phyloP scores from a whole-genome alignment of 2,329 filamentous ascomycete genomes.

The Thermothelomyces thermophilus region DNA sequence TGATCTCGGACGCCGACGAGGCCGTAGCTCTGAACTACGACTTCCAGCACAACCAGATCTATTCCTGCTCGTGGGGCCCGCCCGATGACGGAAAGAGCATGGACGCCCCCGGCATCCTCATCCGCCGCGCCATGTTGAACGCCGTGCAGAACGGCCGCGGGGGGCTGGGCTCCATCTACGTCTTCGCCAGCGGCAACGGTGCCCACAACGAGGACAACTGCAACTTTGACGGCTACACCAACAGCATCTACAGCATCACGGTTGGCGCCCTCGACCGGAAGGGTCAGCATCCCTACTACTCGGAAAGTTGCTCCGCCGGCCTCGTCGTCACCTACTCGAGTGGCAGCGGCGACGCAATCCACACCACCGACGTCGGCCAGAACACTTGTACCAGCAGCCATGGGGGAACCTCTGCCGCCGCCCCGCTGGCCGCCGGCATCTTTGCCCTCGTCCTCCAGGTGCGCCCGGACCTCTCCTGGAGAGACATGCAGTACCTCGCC shows the following conservation, averaged over 20 bases:
- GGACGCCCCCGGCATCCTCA: constrained; percentile 86
- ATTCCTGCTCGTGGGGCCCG: constrained; percentile 98
- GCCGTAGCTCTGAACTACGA: constrained; percentile 88
- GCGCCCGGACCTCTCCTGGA: constrained; percentile 83
- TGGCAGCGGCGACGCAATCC: constrained; percentile 80
- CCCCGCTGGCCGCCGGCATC: constrained; percentile 85
- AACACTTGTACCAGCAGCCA: constrained; percentile 76
- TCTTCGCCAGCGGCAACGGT: constrained; percentile 95
- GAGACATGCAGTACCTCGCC: constrained; percentile 88
- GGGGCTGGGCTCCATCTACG: constrained; percentile 83
- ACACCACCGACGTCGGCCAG: constrained; percentile 88
- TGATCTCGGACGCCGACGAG: constrained; percentile 89
- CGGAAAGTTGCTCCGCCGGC: constrained; percentile 91
- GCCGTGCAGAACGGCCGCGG: constrained; percentile 81
- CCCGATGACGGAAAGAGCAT: constrained; percentile 89
- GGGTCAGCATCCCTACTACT: constrained; percentile 90
- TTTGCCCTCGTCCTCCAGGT: constrained; percentile 81
- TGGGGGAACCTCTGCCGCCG: constrained; percentile 91
- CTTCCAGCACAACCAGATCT: constrained; percentile 88
- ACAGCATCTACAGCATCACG: constrained; percentile 98
- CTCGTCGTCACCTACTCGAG: constrained; percentile 96
- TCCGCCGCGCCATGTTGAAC: constrained; percentile 84
- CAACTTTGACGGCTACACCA: constrained; percentile 99
- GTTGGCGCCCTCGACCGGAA: constrained; percentile 87
- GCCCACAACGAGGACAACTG: constrained; percentile 86